Evolutionary conservation across 805 yeast species (phyloP).

Genomic region (Metschnikowia anglica): DNA sequence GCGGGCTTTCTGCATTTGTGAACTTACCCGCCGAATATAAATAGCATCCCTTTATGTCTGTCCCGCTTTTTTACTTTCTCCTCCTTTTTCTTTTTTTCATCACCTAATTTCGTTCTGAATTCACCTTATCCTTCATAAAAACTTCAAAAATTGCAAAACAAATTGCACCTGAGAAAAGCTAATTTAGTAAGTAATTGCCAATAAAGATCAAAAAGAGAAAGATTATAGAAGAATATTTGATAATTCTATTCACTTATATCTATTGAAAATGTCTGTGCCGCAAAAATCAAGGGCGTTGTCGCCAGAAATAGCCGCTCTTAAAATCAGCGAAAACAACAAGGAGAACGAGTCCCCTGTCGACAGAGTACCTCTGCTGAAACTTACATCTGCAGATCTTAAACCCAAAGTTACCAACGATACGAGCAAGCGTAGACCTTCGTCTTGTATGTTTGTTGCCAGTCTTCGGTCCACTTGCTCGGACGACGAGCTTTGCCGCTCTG

Average conservation of each 20-base stretch:
- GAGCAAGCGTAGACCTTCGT: slow-evolving; percentile 52
- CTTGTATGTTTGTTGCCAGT: slow-evolving; percentile 88
- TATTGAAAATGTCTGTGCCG: slow-evolving; percentile 1
- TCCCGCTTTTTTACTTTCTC: neutral
- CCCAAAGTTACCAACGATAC: neutral
- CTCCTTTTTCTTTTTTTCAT: neutral
- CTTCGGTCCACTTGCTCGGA: slow-evolving; percentile 64
- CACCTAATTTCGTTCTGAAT: neutral
- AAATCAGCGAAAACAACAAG: slow-evolving; percentile 10
- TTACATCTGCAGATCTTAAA: neutral
- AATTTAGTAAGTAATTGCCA: slow-evolving; percentile 3
- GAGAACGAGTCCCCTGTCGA: slow-evolving; percentile 10
- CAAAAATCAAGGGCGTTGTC: neutral
- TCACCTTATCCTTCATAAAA: neutral
- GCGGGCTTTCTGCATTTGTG: too few relatives aligned
- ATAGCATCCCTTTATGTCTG: neutral
- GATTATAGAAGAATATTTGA: neutral
- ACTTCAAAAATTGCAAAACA: slow-evolving; percentile 3
- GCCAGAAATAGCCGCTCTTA: slow-evolving; percentile 3
- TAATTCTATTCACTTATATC: neutral
- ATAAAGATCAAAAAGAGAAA: neutral
- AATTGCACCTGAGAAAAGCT: slow-evolving; percentile 4
- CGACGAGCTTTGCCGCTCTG: slow-evolving; percentile 68
- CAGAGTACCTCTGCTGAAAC: neutral
- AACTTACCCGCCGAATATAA: neutral